Evolutionary conservation across 1,139 yeast genomes (phyloP), one percentile per base, ranked within the genome.

Genomic region (Magnusiomyces suaveolens): DNA sequence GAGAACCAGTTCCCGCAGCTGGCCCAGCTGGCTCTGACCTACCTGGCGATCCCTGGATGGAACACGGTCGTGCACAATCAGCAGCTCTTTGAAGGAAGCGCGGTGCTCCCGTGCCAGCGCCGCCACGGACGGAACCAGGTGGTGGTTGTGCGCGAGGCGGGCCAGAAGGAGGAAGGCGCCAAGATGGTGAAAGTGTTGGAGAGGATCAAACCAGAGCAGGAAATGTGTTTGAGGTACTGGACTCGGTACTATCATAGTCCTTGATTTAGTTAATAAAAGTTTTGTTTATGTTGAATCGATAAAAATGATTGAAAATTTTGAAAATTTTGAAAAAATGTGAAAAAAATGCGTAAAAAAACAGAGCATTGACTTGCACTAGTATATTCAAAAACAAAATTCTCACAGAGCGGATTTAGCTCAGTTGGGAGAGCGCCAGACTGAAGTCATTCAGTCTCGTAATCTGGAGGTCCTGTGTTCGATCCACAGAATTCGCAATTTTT

Each of bases 401-500:
- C 6, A 38, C n/a, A 36, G 12, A 46, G 56, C 56, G 56, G 56
- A 54, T 46, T 54, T 54, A 54, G 56, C 56, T 54, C 56, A 54
- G 56, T 54, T 54, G 56, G 56, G 56, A 54, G 56, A 54, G 56
- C 56, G 56, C 51, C 56, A 54, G 56, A 54, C 56, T 54, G 56
- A 54, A 54, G 57, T 52, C 32, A 43, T 18, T 49, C 53, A 49
- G 54, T 52, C 54, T 29, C 6, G 33, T 29, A 29, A 56, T 56
- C 58, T 83, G 87, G 78, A 84, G 88, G 90, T 84, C 88, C 84
- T 83, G 89, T 82, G 90, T 84, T 84, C 90, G 85, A 84, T 83
- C 89, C 90, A 83, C 90, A 83, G 85, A 83, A 80, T 74, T 81
- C 87, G 89, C 90, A 84, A 6, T 29, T 29, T 29, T 29, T 29